Percentiles rank a stretch among this genome's conserved stretches.
phyloP scores from a whole-genome alignment of 768 basidiomycete species.

The Lactarius hatsudake region DNA sequence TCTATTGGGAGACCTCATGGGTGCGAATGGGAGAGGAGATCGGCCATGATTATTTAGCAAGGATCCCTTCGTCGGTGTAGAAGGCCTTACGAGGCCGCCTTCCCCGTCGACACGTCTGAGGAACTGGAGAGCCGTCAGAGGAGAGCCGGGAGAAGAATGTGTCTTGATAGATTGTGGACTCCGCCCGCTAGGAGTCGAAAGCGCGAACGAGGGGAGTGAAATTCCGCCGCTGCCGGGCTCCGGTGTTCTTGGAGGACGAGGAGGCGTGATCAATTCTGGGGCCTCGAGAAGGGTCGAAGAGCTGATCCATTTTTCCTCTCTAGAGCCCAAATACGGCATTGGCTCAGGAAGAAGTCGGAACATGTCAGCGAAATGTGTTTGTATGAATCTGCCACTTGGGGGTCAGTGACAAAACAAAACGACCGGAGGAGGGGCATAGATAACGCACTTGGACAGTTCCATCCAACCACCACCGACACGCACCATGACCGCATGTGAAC shows the following conservation, averaged over 20 bases:
- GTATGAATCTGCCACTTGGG: constrained; percentile 65
- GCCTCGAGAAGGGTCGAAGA: constrained; percentile 67
- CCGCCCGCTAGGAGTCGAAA: constrained; percentile 47
- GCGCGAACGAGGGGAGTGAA: constrained; percentile 63
- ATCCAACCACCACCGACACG: constrained; percentile 94
- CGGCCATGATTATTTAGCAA: constrained; percentile 4
- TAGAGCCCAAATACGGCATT: constrained; percentile 42
- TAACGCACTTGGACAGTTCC: constrained; percentile 80
- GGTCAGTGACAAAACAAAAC: constrained; percentile 6
- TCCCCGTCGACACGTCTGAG: constrained; percentile 75
- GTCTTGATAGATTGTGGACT: constrained; percentile 49
- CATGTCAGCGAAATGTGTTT: constrained; percentile 80
- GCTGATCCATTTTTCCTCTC: constrained; percentile 83
- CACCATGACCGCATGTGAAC: constrained; percentile 94
- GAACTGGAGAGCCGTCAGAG: constrained; percentile 79
- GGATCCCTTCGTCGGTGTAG: constrained; percentile 57
- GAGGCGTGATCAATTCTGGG: constrained; percentile 40
- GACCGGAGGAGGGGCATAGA: background rate
- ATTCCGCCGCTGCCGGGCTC: constrained; percentile 49
- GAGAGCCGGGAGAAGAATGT: constrained; percentile 65
- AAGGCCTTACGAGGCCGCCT: constrained; percentile 48
- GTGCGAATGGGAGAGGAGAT: constrained; percentile 7
- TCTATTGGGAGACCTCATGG: constrained; percentile 18
- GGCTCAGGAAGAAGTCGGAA: constrained; percentile 70
- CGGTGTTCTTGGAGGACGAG: constrained; percentile 57